phyloP scores from a whole-genome alignment of 2,329 filamentous ascomycete species.

The Leptosphaerulina australis region DNA sequence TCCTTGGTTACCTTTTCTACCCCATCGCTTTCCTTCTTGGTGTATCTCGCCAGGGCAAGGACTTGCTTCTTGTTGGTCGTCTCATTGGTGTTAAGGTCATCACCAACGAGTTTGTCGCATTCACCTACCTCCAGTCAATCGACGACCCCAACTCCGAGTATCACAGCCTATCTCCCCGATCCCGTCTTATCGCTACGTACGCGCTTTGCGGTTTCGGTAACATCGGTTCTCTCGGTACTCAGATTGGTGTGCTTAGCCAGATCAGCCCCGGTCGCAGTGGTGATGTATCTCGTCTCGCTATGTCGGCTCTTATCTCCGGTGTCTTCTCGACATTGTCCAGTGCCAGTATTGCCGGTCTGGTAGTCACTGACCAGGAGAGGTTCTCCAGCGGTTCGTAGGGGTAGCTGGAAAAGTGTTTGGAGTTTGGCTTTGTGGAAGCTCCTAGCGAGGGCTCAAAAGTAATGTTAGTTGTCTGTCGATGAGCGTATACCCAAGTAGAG shows the following conservation, averaged over 20 bases:
- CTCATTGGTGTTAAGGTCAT: conserved; percentile 87
- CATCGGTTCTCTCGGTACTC: conserved; percentile 84
- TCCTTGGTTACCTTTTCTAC: conserved; percentile 78
- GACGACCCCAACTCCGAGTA: conserved; percentile 57
- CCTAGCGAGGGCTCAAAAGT: conserved; percentile 10
- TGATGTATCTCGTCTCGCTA: conserved; percentile 75
- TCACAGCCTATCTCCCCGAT: conserved; percentile 67
- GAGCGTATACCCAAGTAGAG: conserved; percentile 19
- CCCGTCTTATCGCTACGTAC: conserved; percentile 82
- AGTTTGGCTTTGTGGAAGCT: conserved; percentile 7
- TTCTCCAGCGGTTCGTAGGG: conserved; percentile 30
- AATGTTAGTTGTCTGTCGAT: conserved; percentile 17
- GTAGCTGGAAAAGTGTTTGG: not conserved
- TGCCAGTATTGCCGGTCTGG: conserved; percentile 64
- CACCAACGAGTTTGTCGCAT: conserved; percentile 83
- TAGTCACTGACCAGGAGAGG: conserved; percentile 54
- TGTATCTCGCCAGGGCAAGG: conserved; percentile 65
- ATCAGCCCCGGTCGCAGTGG: conserved; percentile 75
- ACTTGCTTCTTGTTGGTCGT: conserved; percentile 72
- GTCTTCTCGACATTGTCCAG: conserved; percentile 79
- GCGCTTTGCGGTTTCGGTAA: conserved; percentile 79
- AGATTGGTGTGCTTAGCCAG: conserved; percentile 86
- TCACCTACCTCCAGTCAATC: conserved; percentile 60
- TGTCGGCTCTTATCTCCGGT: conserved; percentile 79
- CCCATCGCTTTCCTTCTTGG: conserved; percentile 82